Base-by-base conservation (phyloP, 306 rosid genomes). In the Cicer judaicum region DNA sequence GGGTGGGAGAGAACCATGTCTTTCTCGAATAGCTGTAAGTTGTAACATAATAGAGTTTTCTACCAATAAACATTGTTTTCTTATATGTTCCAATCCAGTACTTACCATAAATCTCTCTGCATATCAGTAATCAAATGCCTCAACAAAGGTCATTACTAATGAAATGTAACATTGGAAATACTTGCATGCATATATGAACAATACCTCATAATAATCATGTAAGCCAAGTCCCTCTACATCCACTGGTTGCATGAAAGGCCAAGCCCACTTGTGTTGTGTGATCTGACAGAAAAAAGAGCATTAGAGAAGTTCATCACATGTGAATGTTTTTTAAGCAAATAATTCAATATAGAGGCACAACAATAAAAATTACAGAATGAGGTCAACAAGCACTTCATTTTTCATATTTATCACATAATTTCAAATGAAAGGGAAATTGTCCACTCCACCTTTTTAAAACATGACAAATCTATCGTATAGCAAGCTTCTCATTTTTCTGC, bases 231-330 rank as follows among this genome's bases (percentile, higher is more conserved):
- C 97, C 82, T 85, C 91, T 42, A 93, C 97, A 82, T 91, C 98
- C 54, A 93, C 97, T 57, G 97, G 97, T 78, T 91, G 91, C 97
- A 91, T 85, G 88, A 93, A 91, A 69, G 98, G 97, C 93, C 92
- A 88, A 12, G 96, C 92, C 89, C 88, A 87, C 81, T 89, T 91
- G 84, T 91, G 96, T 61, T 92, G 94, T 12, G 96, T 85, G n/a
- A 93, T 84, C 97, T 93, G 90, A 83, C 38, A 39, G 53, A 76
- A 83, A 83, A 64, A 50, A 72, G 57, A 83, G 79, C 62, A 78
- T 66, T 47, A 68, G 75, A 53, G 34, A 52, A 56, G 49, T 52
- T 52, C 10, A 7, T 41, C 57, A 14, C 21, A 2, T 21, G 29
- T 21, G 65, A 62, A 42, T 42, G 72, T 18, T 49, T 38, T 61